A percentile compares a stretch with the other conserved stretches of the same genome.
Conservation (phyloP, 345 rosid genomes). For the Eucalyptus sp. region DNA sequence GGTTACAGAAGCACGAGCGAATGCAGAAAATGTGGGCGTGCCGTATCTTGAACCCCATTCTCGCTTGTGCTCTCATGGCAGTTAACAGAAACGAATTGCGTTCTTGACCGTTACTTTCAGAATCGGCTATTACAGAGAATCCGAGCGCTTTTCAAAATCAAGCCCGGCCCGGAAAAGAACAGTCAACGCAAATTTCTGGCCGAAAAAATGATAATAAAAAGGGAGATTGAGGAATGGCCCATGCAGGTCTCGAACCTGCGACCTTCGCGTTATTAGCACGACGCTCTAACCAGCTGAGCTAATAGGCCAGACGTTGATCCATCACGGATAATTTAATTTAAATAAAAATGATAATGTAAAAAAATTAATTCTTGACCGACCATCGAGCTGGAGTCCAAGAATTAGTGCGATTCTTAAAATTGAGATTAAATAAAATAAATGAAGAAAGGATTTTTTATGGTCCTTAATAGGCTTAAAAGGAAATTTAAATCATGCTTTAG, state of each 20-base stretch:
- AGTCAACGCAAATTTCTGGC: neutral
- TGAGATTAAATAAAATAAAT: neutral
- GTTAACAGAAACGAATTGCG: neutral
- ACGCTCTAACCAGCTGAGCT: slow-evolving; percentile 84
- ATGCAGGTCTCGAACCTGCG: slow-evolving; percentile 52
- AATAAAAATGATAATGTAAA: no score
- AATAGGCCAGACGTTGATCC: neutral
- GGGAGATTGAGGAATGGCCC: neutral
- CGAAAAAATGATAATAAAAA: neutral
- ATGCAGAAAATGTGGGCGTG: neutral
- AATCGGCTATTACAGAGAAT: neutral
- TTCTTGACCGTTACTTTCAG: no score
- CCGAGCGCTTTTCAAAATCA: neutral
- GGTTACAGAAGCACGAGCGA: neutral
- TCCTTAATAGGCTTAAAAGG: neutral
- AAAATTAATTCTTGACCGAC: accelerated
- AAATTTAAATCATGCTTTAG: neutral
- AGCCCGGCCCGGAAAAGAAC: neutral
- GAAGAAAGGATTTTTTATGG: neutral
- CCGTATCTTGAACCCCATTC: neutral
- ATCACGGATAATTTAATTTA: accelerated
- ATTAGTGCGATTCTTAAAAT: neutral
- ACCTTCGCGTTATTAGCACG: slow-evolving; percentile 98
- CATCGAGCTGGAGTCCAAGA: neutral
- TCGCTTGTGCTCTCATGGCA: neutral